Evolutionary conservation across 345 rosid genomes (phyloP), one percentile per base, ranked within the genome.

Genomic region (Brassica cretica): DNA sequence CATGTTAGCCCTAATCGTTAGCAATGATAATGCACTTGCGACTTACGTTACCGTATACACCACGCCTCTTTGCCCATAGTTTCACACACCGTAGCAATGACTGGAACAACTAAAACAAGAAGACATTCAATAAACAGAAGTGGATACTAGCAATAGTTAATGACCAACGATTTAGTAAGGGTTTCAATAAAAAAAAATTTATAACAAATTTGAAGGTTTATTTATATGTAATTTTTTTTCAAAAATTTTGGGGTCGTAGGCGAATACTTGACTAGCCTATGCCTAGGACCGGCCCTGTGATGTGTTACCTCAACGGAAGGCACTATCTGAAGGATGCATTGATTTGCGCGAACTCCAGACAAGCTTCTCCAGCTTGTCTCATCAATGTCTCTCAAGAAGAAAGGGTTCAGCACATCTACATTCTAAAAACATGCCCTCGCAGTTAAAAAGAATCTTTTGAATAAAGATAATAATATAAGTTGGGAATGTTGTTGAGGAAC

Each of bases 1-100:
- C 7, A 46, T 25, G 64, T 21, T 61, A 64, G 49, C 25, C 41
- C 51, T 63, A 12, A 14, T 55, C 25, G 77, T 29, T 37, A 66
- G 60, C 82, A 77, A 19, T n/a, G 53, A 68, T 79, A 41, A 6
- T 6, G 10, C 19, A 64, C 21, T 44, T 53, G 35, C 61, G 21
- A 82, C 90, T 76, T 84, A 86, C 92, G 75, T 84, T 84, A 60
- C 89, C 88, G 60, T 87, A 88, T 12, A 87, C 86, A 80, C 89
- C 91, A 73, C 86, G 85, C 64, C 83, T 76, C 66, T 83, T 88
- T 53, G 89, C 90, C 89, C 90, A 87, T 60, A 89, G 49, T 75
- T 89, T 87, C 71, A 86, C 71, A 68, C 85, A 84, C 49, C 86
- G 81, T 56, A 85, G 78, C 83, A 84, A 60, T 15, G 89, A 79